Conservation (phyloP, 768 basidiomycete species). For the Floccularia luteovirens region DNA sequence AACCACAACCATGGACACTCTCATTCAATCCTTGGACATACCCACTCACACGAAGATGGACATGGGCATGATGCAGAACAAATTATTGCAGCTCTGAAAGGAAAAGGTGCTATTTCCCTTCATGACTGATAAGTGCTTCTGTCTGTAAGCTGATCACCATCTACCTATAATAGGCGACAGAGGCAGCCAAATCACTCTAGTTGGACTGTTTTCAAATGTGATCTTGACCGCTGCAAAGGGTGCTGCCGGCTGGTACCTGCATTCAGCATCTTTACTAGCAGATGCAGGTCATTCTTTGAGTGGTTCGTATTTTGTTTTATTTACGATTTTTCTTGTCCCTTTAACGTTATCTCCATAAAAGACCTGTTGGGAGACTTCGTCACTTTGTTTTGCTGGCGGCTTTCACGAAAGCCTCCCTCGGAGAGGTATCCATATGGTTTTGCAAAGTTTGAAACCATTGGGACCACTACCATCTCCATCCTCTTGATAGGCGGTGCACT, state of each 20-base stretch:
- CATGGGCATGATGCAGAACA: slow-evolving; percentile 57
- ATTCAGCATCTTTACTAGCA: slow-evolving; percentile 85
- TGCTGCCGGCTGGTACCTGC: slow-evolving; percentile 80
- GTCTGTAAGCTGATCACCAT: not conserved
- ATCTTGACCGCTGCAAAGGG: slow-evolving; percentile 81
- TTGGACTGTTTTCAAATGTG: slow-evolving; percentile 81
- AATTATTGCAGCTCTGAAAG: slow-evolving; percentile 60
- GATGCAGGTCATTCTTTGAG: slow-evolving; percentile 91
- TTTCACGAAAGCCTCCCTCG: slow-evolving; percentile 78
- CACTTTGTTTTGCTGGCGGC: slow-evolving; percentile 81
- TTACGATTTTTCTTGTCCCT: slow-evolving; percentile 1
- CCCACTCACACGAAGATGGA: slow-evolving; percentile 54
- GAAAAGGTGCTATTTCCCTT: slow-evolving; percentile 41
- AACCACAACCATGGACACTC: slow-evolving; percentile 40
- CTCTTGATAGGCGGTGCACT: slow-evolving; percentile 80
- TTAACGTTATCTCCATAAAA: slow-evolving; percentile 17
- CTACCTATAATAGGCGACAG: slow-evolving; percentile 49
- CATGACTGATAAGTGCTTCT: not conserved
- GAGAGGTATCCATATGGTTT: slow-evolving; percentile 80
- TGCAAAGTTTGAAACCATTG: slow-evolving; percentile 92
- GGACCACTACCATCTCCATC: slow-evolving; percentile 84
- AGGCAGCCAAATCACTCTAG: slow-evolving; percentile 77
- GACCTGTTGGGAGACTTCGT: slow-evolving; percentile 89
- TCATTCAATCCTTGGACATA: slow-evolving; percentile 56
- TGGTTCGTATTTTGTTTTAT: slow-evolving; percentile 40